Percentiles rank a stretch among this genome's conserved stretches.
Evolutionary conservation across 208 protist genomes (phyloP).

Genomic region (Leishmania braziliensis): DNA sequence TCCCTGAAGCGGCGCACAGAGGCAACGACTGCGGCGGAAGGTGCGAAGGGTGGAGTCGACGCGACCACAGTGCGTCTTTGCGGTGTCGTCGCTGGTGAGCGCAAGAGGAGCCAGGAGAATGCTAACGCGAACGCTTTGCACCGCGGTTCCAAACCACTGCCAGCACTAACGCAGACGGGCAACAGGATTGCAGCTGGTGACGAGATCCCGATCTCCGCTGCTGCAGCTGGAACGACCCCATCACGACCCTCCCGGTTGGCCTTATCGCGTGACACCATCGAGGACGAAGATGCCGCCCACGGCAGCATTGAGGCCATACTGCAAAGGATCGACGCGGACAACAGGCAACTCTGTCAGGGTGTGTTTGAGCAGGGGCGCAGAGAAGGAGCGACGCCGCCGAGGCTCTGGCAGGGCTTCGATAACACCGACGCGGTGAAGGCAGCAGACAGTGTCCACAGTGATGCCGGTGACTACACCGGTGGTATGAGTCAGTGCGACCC

Average conservation of each 20-base stretch:
- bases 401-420: neutral
- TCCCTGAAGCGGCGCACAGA: constrained; percentile 1
- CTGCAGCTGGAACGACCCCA: no score
- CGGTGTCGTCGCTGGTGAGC: constrained; percentile 5
- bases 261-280: neutral
- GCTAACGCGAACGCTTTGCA: neutral
- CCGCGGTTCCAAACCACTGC: neutral
- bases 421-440: neutral
- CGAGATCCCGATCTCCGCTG: neutral
- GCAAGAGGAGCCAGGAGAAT: neutral
- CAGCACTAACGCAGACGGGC: neutral
- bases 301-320: constrained; percentile 30
- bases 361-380: neutral
- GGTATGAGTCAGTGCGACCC: neutral
- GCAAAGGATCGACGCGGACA: constrained; percentile 32
- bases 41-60: neutral
- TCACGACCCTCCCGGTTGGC: neutral
- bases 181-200: neutral
- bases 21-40: neutral
- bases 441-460: neutral
- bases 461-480: neutral
- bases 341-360: constrained; percentile 20
- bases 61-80: constrained; percentile 2
- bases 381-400: neutral
- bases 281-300: neutral